Evolutionary conservation across 169 alveolate genomes (phyloP).

Genomic region (Babesia ovis): DNA sequence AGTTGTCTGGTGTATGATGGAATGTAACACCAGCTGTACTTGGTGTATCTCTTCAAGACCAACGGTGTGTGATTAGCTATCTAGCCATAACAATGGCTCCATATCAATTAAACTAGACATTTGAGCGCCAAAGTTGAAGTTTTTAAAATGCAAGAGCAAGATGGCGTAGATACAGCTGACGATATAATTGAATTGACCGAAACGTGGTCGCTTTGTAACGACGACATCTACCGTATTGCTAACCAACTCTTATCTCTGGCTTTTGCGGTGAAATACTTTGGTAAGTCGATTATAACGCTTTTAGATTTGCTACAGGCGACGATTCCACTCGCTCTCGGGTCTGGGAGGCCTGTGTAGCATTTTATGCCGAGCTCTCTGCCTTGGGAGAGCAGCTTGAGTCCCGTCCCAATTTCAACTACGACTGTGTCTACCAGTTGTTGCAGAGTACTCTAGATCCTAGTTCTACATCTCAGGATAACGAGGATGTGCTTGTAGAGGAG

Average conservation of each 20-base stretch:
- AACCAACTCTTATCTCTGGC: slow-evolving; percentile 58
- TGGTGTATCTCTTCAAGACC: too few relatives aligned
- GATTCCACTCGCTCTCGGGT: slow-evolving; percentile 14
- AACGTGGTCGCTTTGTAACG: slow-evolving; percentile 66
- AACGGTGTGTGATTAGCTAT: too few relatives aligned
- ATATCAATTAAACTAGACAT: too few relatives aligned
- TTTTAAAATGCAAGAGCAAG: slow-evolving; percentile 21
- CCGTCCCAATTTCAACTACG: slow-evolving; percentile 48
- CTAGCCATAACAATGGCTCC: too few relatives aligned
- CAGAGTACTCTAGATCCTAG: slow-evolving; percentile 43
- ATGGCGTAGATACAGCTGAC: slow-evolving; percentile 1
- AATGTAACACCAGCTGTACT: too few relatives aligned
- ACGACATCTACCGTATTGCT: slow-evolving; percentile 51
- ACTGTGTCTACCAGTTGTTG: slow-evolving; percentile 16
- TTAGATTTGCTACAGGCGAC: slow-evolving; percentile 7
- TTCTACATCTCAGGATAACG: slow-evolving; percentile 52
- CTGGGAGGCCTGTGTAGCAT: slow-evolving; percentile 35
- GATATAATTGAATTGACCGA: slow-evolving; percentile 55
- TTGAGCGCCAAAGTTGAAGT: not conserved
- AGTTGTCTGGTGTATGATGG: too few relatives aligned
- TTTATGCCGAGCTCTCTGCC: slow-evolving; percentile 36
- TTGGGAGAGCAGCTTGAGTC: slow-evolving; percentile 43
- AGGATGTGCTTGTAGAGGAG: slow-evolving; percentile 73
- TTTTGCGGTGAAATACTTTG: slow-evolving; percentile 59
- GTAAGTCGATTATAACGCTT: not conserved